Percentiles rank a stretch among this genome's conserved stretches.
Conservation (phyloP, 345 rosid genomes). For the Eucalyptus decipiens region DNA sequence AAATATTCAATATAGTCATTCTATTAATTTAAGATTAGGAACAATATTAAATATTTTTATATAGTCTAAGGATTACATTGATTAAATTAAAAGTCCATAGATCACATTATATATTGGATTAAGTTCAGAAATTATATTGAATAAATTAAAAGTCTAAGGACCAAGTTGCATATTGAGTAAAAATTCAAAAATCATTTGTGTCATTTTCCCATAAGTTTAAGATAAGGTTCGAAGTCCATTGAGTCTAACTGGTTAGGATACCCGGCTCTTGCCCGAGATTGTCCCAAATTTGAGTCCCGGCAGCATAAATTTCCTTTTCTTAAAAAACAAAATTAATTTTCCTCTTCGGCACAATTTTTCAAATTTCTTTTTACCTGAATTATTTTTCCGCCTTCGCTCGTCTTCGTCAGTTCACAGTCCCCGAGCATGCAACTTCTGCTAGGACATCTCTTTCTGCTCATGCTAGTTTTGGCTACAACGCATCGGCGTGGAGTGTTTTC, state of each 20-base stretch:
- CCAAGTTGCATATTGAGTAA: too few relatives aligned
- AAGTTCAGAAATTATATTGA: too few relatives aligned
- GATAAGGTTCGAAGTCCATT: background rate
- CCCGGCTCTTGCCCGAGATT: slow-evolving; percentile 26
- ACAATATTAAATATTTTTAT: too few relatives aligned
- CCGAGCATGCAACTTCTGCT: too few relatives aligned
- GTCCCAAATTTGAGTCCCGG: slow-evolving; percentile 27
- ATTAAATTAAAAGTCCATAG: too few relatives aligned
- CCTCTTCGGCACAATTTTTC: background rate
- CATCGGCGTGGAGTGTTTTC: background rate
- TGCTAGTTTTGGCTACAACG: background rate
- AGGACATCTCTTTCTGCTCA: background rate
- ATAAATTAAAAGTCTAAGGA: background rate
- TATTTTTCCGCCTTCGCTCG: background rate
- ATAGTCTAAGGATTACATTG: rapidly evolving
- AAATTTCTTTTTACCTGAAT: background rate
- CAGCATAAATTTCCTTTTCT: background rate
- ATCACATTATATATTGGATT: too few relatives aligned
- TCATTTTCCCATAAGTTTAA: too few relatives aligned
- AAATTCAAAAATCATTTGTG: too few relatives aligned
- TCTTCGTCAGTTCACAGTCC: background rate
- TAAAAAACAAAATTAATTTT: background rate
- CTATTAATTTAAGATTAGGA: too few relatives aligned
- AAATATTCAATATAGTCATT: too few relatives aligned
- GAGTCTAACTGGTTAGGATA: slow-evolving; percentile 38